Percentiles rank a stretch among this genome's conserved stretches.
Evolutionary conservation across 2,329 filamentous ascomycete genomes (phyloP).

Genomic region (Fusarium annulatum): DNA sequence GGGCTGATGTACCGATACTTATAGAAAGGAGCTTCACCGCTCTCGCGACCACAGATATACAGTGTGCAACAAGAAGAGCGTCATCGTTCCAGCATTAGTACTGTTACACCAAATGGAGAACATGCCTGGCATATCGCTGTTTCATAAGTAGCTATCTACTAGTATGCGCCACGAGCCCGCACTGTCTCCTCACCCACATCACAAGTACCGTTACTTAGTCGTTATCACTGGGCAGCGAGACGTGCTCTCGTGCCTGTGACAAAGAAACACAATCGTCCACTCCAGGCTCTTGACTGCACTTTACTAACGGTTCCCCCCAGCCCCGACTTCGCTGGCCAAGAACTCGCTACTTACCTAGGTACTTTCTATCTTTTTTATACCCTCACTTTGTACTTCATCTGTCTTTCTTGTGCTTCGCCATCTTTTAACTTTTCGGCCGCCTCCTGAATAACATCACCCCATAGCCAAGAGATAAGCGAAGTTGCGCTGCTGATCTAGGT

Average conservation of each 20-base stretch:
- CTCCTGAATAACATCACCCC: slow-evolving; percentile 21
- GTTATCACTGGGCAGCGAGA: slow-evolving; percentile 35
- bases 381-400: slow-evolving; percentile 9
- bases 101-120: background rate
- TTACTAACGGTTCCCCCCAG: slow-evolving; percentile 25
- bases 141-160: background rate
- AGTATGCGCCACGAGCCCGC: slow-evolving; percentile 25
- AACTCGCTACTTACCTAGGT: slow-evolving; percentile 10
- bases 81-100: slow-evolving; percentile 33
- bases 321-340: slow-evolving; percentile 41
- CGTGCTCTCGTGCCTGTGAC: slow-evolving; percentile 44
- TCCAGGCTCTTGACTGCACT: slow-evolving; percentile 9
- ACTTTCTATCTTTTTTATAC: slow-evolving; percentile 22
- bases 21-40: slow-evolving; percentile 16
- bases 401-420: slow-evolving; percentile 1
- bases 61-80: slow-evolving; percentile 35
- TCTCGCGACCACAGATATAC: slow-evolving; percentile 15
- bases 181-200: slow-evolving; percentile 30
- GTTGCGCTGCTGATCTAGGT: slow-evolving; percentile 26
- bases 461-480: slow-evolving; percentile 38
- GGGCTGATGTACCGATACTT: slow-evolving; percentile 36
- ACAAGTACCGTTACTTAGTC: slow-evolving; percentile 36
- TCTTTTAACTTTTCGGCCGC: background rate
- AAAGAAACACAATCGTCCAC: slow-evolving; percentile 36
- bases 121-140: background rate